phyloP scores from a whole-genome alignment of 2,329 filamentous ascomycete species.

The Colletotrichum tamarilloi region DNA sequence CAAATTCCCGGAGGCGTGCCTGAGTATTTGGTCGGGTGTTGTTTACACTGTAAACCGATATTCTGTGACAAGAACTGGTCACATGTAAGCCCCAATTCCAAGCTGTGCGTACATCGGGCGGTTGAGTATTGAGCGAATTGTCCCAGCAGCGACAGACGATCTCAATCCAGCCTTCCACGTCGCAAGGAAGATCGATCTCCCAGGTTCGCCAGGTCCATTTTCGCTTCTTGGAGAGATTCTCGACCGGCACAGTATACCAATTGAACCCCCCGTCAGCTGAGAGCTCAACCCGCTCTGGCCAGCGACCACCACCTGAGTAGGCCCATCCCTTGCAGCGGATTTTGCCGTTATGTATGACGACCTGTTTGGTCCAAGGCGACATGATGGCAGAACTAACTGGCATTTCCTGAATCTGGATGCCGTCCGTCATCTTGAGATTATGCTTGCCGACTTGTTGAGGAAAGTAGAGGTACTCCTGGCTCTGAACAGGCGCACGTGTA shows the following conservation, averaged over 20 bases:
- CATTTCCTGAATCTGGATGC: conserved; percentile 78
- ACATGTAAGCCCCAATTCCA: conserved; percentile 78
- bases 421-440: conserved; percentile 68
- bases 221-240: conserved; percentile 71
- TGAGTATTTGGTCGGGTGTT: conserved; percentile 58
- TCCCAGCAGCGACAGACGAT: conserved; percentile 70
- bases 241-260: conserved; percentile 72
- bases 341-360: conserved; percentile 67
- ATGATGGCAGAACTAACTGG: conserved; percentile 76
- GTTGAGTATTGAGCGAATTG: conserved; percentile 71
- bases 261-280: conserved; percentile 70
- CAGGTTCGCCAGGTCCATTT: conserved; percentile 74
- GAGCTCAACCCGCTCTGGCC: conserved; percentile 73
- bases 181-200: conserved; percentile 71
- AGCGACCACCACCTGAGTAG: conserved; percentile 65
- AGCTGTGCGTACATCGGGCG: conserved; percentile 61
- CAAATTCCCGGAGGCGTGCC: conserved; percentile 61
- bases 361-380: conserved; percentile 59
- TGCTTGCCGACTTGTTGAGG: conserved; percentile 76
- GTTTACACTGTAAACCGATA: conserved; percentile 73
- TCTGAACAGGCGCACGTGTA: conserved; percentile 51
- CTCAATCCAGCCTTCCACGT: conserved; percentile 71
- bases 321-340: conserved; percentile 69
- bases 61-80: conserved; percentile 69
- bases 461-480: conserved; percentile 76